Evolutionary conservation across 2,329 filamentous ascomycete genomes (phyloP).

Genomic region (Colletotrichum sp.): DNA sequence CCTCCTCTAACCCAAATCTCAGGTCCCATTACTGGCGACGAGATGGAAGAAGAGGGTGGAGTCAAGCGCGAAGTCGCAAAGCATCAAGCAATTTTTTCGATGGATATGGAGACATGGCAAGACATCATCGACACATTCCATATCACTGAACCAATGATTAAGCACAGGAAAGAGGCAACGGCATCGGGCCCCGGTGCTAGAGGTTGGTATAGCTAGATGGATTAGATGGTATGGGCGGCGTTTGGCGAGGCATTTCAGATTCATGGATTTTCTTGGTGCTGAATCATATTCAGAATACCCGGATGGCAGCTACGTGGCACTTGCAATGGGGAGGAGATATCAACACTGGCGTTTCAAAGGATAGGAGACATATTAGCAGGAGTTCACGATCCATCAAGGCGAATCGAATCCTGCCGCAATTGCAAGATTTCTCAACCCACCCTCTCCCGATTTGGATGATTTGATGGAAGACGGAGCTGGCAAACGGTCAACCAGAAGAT

Average conservation of each 20-base stretch:
- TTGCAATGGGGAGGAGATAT: neutral
- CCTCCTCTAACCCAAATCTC: slow-evolving; percentile 15
- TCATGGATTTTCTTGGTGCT: neutral
- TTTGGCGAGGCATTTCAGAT: neutral
- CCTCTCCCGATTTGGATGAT: neutral
- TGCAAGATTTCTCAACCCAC: neutral
- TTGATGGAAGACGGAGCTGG: neutral
- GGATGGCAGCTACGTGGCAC: neutral
- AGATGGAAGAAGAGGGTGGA: slow-evolving; percentile 48
- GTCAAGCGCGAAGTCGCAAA: slow-evolving; percentile 62
- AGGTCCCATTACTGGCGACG: slow-evolving; percentile 44
- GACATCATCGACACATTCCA: slow-evolving; percentile 77
- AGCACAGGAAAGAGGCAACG: slow-evolving; percentile 72
- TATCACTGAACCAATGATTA: slow-evolving; percentile 82
- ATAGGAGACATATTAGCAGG: neutral
- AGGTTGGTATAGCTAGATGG: slow-evolving; percentile 67
- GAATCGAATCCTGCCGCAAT: neutral
- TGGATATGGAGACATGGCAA: slow-evolving; percentile 86
- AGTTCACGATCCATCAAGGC: neutral
- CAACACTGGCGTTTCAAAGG: neutral
- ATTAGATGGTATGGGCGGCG: neutral
- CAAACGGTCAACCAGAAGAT: neutral
- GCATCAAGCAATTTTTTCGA: slow-evolving; percentile 86
- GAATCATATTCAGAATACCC: neutral
- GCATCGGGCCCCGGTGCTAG: slow-evolving; percentile 56